phyloP scores from a whole-genome alignment of 2,329 filamentous ascomycete genomes.

The Coccinonectria pachysandricola region DNA sequence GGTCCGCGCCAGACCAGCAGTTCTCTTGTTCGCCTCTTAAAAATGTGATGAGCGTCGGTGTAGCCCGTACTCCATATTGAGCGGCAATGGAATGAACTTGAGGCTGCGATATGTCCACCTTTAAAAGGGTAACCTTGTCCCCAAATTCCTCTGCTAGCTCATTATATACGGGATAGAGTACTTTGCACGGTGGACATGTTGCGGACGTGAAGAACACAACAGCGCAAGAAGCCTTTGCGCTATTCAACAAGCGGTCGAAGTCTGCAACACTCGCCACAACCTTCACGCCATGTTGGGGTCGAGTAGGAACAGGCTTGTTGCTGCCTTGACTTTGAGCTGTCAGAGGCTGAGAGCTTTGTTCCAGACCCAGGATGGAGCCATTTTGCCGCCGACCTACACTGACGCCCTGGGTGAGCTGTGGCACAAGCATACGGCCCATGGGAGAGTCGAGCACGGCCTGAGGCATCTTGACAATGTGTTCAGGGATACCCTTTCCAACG shows the following conservation, averaged over 20 bases:
- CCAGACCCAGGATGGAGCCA: slow-evolving; percentile 43
- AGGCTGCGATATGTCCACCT: slow-evolving; percentile 65
- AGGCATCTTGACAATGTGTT: slow-evolving; percentile 76
- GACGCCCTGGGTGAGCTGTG: slow-evolving; percentile 49
- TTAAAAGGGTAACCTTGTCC: slow-evolving; percentile 61
- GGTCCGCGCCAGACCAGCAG: slow-evolving; percentile 71
- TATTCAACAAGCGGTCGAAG: slow-evolving; percentile 29
- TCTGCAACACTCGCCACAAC: slow-evolving; percentile 40
- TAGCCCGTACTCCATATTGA: slow-evolving; percentile 60
- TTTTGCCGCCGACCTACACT: slow-evolving; percentile 36
- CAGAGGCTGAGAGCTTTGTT: slow-evolving; percentile 25
- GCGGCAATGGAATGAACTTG: slow-evolving; percentile 52
- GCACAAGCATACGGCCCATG: slow-evolving; percentile 78
- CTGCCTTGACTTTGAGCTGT: slow-evolving; percentile 1
- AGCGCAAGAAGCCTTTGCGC: slow-evolving; percentile 59
- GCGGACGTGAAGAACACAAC: slow-evolving; percentile 89
- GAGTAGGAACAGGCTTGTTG: slow-evolving; percentile 11
- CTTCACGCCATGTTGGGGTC: slow-evolving; percentile 39
- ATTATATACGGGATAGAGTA: slow-evolving; percentile 73
- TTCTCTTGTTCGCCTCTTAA: slow-evolving; percentile 65
- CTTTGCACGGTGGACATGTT: slow-evolving; percentile 76
- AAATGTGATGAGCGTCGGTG: slow-evolving; percentile 84
- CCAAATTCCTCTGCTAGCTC: slow-evolving; percentile 65
- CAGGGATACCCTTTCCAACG: slow-evolving; percentile 77
- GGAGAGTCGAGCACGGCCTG: slow-evolving; percentile 76